Evolutionary conservation across 148 eudicot species (phyloP).

Genomic region (Oxyria digyna): DNA sequence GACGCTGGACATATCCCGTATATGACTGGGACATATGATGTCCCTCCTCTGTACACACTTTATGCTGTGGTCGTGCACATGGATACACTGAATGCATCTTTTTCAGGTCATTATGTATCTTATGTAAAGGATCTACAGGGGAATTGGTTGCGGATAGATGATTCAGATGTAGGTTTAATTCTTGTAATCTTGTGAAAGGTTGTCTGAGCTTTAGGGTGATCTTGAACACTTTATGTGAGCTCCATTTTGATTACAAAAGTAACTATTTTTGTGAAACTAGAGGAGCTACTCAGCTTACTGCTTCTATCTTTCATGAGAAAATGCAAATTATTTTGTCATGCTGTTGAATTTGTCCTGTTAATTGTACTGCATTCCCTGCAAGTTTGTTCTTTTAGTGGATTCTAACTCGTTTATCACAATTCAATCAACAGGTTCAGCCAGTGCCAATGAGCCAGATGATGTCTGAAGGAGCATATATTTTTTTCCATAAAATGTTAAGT

Average conservation of each 20-base stretch:
- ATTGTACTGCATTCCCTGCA: background rate
- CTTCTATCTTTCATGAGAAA: background rate
- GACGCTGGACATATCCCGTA: conserved; percentile 82
- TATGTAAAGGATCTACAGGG: conserved; percentile 81
- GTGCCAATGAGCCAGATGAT: conserved; percentile 68
- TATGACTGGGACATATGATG: conserved; percentile 77
- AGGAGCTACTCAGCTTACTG: background rate
- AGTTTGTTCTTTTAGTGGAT: background rate
- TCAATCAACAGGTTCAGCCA: conserved; percentile 57
- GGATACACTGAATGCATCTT: conserved; percentile 87
- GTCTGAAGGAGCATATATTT: conserved; percentile 93
- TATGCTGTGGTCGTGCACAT: conserved; percentile 88
- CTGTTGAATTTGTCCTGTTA: background rate
- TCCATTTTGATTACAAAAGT: too few relatives aligned
- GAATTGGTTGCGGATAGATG: conserved; percentile 81
- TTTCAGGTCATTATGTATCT: conserved; percentile 86
- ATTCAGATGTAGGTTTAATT: conserved; percentile 48
- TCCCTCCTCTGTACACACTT: conserved; percentile 82
- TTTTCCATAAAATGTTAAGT: conserved; percentile 92
- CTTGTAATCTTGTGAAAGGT: background rate
- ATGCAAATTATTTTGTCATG: background rate
- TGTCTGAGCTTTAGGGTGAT: background rate
- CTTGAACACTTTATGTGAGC: background rate
- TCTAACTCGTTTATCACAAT: conserved; percentile 11
- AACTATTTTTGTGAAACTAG: background rate